Percentiles rank a stretch among this genome's conserved stretches.
These are phyloP conservation scores for Hylodesmum podocarpum DNA, from an alignment of 306 rosid species.

Conservation along the genomic window DNA sequence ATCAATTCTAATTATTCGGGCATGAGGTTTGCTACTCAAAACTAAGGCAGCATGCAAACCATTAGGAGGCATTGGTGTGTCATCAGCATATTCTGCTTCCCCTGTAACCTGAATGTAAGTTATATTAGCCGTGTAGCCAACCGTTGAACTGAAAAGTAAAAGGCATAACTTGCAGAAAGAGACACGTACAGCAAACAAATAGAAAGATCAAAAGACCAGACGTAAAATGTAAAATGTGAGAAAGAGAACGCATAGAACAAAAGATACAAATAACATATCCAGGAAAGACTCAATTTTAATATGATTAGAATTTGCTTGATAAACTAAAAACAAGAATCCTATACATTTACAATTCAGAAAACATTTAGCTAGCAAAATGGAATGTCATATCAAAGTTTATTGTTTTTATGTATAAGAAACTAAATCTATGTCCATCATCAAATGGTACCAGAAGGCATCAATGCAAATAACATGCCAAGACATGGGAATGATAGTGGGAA, in stretches of 20 bases:
- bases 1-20: slow-evolving; percentile 69
- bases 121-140: slow-evolving; percentile 24
- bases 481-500: not conserved
- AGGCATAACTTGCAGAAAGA: slow-evolving; percentile 16
- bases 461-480: slow-evolving; percentile 7
- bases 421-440: not conserved
- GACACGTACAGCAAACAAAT: not conserved
- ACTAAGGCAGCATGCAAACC: slow-evolving; percentile 88
- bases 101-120: slow-evolving; percentile 76
- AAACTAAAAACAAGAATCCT: not conserved
- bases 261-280: not conserved
- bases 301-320: not conserved
- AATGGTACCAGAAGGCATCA: slow-evolving; percentile 6
- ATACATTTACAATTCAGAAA: not conserved
- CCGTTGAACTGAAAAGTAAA: slow-evolving; percentile 6
- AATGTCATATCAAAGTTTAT: not conserved
- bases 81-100: slow-evolving; percentile 90
- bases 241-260: not conserved
- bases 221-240: not conserved
- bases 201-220: slow-evolving; percentile 1
- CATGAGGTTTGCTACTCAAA: slow-evolving; percentile 90
- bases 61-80: slow-evolving; percentile 61
- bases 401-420: not conserved
- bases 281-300: not conserved
- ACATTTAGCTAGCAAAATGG: slow-evolving; percentile 16